Conservation (phyloP, 2,329 filamentous ascomycete species). For the Paracoccidioides brasiliensis region DNA sequence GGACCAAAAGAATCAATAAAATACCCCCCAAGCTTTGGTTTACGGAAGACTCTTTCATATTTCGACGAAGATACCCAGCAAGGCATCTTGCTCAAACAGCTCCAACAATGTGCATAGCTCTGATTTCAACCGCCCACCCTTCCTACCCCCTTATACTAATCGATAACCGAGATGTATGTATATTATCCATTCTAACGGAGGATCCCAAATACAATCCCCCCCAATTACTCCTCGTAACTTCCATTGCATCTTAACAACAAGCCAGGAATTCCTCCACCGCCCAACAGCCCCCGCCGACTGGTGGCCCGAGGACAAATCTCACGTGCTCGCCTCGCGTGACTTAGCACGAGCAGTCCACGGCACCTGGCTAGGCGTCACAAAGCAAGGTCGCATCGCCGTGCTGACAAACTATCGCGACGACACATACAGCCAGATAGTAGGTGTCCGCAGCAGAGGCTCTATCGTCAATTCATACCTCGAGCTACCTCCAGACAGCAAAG, state of each 20-base stretch:
- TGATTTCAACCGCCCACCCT: slow-evolving; percentile 63
- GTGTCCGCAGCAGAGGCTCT: slow-evolving; percentile 40
- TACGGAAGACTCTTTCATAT: neutral
- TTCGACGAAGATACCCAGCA: neutral
- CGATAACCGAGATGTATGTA: slow-evolving; percentile 58
- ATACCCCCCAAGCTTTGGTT: neutral
- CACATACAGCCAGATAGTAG: slow-evolving; percentile 33
- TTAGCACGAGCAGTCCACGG: slow-evolving; percentile 46
- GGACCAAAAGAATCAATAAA: neutral
- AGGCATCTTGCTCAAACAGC: neutral
- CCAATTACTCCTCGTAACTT: neutral
- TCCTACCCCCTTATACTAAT: slow-evolving; percentile 61
- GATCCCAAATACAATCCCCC: neutral
- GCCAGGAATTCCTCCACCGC: slow-evolving; percentile 48
- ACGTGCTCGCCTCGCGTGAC: slow-evolving; percentile 50
- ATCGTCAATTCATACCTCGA: slow-evolving; percentile 50
- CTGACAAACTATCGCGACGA: slow-evolving; percentile 52
- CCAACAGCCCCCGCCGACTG: slow-evolving; percentile 46
- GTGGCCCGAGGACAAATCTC: slow-evolving; percentile 43
- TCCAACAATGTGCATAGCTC: slow-evolving; percentile 57
- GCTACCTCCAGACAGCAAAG: slow-evolving; percentile 24
- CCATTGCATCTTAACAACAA: slow-evolving; percentile 1
- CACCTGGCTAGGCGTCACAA: slow-evolving; percentile 52
- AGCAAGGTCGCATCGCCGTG: slow-evolving; percentile 46
- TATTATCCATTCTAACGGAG: neutral